Base-by-base conservation (phyloP, 345 rosid species). In the Gossypioides kirkii region DNA sequence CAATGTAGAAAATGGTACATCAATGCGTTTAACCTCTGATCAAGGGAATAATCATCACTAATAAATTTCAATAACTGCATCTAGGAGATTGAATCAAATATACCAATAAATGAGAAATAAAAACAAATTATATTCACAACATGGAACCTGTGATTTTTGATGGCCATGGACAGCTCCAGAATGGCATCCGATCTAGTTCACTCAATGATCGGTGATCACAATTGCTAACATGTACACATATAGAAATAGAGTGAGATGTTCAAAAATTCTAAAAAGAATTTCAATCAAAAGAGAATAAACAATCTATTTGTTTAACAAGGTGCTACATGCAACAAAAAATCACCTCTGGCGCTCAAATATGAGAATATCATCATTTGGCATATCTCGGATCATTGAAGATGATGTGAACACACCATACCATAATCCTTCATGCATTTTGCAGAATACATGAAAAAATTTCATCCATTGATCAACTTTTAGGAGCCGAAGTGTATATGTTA, bases 81-180 rank as follows among this genome's bases (percentile, higher is more conserved):
- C 59, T 18, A 56, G 25, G 46, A 58, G 54, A 69, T 10, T 26
- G 17, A 73, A 71, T 53, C 53, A 63, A 28, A 32, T 26, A 64
- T 14, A 25, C 56, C 18, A 41, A 58, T 47, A 49, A 42, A 41
- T 25, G 36, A 59, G 28, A 69, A 26, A 11, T 62, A 17, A 68
- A 47, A 25, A 68, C 13, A 49, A 47, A n/a, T 47, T 47, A 25
- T 26, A 49, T 56, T 49, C 23, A 14, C 75, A 73, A 63, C 47
- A 13, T 60, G 42, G 58, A 80, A 94, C 99, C 96, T 94, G 97
- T 88, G 52, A 89, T 45, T 67, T 70, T 69, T 32, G 87, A 87
- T 71, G 87, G 86, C 75, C 86, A 81, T 1, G 93, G 95, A 58
- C 90, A 90, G 83, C 87, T 69, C 89, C 85, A 88, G 60, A 66